Percentiles rank a stretch among this genome's conserved stretches.
phyloP scores from a whole-genome alignment of 108 stramenopile species.

The Cylindrotheca fusiformis region DNA sequence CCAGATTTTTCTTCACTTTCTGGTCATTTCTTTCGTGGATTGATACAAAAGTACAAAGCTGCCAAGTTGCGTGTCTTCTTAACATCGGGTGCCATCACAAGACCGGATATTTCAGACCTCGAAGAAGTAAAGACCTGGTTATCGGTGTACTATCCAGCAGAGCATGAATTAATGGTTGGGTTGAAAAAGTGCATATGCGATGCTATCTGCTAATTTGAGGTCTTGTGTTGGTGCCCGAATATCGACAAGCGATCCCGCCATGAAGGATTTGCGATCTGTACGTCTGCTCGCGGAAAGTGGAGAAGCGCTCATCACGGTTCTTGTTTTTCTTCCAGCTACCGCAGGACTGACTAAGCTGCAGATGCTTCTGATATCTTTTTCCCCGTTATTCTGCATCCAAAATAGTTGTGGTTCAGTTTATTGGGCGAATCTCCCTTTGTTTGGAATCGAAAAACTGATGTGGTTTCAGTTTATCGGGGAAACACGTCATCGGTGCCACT shows the following conservation, averaged over 20 bases:
- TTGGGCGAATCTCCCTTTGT: no score
- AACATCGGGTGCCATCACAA: not conserved
- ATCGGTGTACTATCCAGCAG: conserved; percentile 8
- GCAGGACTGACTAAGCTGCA: no score
- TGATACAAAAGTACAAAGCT: conserved; percentile 21
- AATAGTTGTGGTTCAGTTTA: no score
- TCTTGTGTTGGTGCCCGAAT: no score
- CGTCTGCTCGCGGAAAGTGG: no score
- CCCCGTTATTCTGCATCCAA: no score
- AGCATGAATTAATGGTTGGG: conserved; percentile 27
- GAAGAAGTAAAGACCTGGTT: conserved; percentile 6
- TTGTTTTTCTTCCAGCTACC: no score
- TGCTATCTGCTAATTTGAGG: conserved; percentile 13
- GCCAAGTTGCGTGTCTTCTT: conserved; percentile 34
- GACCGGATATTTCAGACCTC: conserved; percentile 22
- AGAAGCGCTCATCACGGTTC: no score
- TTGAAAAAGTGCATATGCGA: conserved; percentile 2
- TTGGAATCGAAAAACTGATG: conserved; percentile 3
- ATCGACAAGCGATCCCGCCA: no score
- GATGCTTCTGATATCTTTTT: no score
- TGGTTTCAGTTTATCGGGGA: not conserved
- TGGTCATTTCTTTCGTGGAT: conserved; percentile 13
- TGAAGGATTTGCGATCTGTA: no score
- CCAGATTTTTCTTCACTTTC: no score
- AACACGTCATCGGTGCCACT: not conserved